Evolutionary conservation across 129 eudicot genomes (phyloP), one percentile per base, ranked within the genome.

Genomic region (Pseudognaphalium luteoalbum): DNA sequence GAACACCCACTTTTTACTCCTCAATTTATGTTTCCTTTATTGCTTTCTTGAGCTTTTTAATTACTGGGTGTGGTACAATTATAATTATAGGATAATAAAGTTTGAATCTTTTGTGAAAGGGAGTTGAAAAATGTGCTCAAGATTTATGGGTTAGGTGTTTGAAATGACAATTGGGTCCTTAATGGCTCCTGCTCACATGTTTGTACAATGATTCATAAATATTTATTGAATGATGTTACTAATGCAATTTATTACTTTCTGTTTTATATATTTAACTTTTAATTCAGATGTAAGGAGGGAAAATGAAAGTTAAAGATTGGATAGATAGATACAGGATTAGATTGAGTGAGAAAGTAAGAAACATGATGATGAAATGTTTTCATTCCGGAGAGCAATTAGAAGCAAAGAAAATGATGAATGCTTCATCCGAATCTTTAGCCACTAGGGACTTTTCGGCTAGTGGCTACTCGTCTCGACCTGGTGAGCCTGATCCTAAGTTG

Each of bases 301-400:
- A 83, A 70, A 92, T 92, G 98, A 92, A 84, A 86, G 75, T 83
- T 60, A 88, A 72, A 74, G 68, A 82, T 51, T 86, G 90, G 89
- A 62, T 86, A 59, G 72, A 80, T 66, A 83, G 52, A 66, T 74
- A 58, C 57, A 78, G 78, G 58, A 68, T 64, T 51, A 69, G 73
- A 10, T 76, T 83, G 30, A 86, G 82, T 58, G 78, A 21, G 42
- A 87, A 70, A 50, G 51, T 90, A 56, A 78, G 66, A 80, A 88
- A 82, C 85, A 93, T 90, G 96, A 87, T 93, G 96, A 88, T 93
- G 98, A 93, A 93, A 78, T 93, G 98, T 84, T 90, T 90, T 73
- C 87, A 87, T 76, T 93, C 96, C 2, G 96, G 92, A 52, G 93
- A 88, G 71, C 96, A 83, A 4, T 66, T 90, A 29, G 81, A 56